Percentiles rank a stretch among this genome's conserved stretches.
phyloP scores from a whole-genome alignment of 257 asterid species.

The Jasminum sambac region DNA sequence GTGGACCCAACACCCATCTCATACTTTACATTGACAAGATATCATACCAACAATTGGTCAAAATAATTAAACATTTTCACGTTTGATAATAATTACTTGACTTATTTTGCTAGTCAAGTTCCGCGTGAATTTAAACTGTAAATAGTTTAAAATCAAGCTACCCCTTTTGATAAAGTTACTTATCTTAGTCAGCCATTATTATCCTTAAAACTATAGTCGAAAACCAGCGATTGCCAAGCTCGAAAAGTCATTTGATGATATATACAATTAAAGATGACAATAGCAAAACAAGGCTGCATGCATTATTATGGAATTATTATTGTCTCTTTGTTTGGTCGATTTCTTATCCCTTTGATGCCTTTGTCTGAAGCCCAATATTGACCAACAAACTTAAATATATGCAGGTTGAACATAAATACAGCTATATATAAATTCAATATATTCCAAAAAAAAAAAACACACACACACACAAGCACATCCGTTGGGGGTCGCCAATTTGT shows the following conservation, averaged over 20 bases:
- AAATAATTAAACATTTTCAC: too few species aligned
- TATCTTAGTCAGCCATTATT: slow-evolving; percentile 4
- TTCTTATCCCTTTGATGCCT: slow-evolving; percentile 2
- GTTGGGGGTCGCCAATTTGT: too few species aligned
- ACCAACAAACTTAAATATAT: neutral
- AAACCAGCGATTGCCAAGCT: slow-evolving; percentile 18
- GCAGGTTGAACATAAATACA: neutral
- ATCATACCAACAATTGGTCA: too few species aligned
- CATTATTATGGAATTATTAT: slow-evolving; percentile 8
- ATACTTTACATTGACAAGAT: too few species aligned
- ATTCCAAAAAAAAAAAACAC: too few species aligned
- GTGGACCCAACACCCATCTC: too few species aligned
- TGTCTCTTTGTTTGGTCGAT: slow-evolving; percentile 7
- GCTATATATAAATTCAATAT: neutral
- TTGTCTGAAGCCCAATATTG: neutral
- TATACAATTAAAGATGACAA: slow-evolving; percentile 15
- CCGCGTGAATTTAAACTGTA: too few species aligned
- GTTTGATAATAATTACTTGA: too few species aligned
- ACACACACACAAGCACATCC: too few species aligned
- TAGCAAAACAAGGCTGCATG: slow-evolving; percentile 6
- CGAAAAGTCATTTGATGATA: slow-evolving; percentile 14
- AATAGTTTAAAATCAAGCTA: too few species aligned
- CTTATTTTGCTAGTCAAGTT: too few species aligned
- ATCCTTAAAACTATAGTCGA: slow-evolving; percentile 1
- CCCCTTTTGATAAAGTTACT: slow-evolving; percentile 7